A percentile compares a stretch with the other conserved stretches of the same genome.
These are phyloP conservation scores for Davidsoniella eucalypti DNA, from an alignment of 2,329 filamentous ascomycete genomes.

Conservation along the genomic window DNA sequence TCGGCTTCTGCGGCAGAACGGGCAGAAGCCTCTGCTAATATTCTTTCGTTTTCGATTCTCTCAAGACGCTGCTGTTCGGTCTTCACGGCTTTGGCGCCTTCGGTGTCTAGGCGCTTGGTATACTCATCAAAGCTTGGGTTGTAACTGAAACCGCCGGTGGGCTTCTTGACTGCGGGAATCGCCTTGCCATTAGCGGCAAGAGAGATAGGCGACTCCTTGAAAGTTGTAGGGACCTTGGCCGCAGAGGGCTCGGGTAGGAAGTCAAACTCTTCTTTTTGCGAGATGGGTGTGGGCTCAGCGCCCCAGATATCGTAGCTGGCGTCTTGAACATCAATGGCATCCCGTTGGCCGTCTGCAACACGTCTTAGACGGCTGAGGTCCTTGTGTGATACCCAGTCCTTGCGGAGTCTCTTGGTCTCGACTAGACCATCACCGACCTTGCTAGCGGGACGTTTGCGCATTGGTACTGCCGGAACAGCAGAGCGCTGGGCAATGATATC, in stretches of 20 bases:
- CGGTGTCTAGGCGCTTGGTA: conserved; percentile 54
- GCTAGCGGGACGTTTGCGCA: conserved; percentile 57
- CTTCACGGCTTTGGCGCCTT: conserved; percentile 64
- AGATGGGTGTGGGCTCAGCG: conserved; percentile 20
- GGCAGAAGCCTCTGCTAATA: conserved; percentile 50
- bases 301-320: conserved; percentile 70
- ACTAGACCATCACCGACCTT: conserved; percentile 59
- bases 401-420: conserved; percentile 57
- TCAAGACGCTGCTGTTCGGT: conserved; percentile 59
- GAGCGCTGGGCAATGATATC: conserved; percentile 82
- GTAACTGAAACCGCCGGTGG: conserved; percentile 74
- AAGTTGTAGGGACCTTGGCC: conserved; percentile 55
- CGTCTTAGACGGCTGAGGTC: conserved; percentile 64
- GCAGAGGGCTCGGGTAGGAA: conserved; percentile 52
- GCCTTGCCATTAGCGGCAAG: conserved; percentile 68
- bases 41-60: conserved; percentile 47
- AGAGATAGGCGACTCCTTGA: conserved; percentile 63
- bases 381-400: conserved; percentile 67
- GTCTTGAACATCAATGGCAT: conserved; percentile 38
- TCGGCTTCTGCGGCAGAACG: conserved; percentile 58
- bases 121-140: conserved; percentile 83
- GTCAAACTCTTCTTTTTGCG: conserved; percentile 29
- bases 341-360: conserved; percentile 58
- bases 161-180: conserved; percentile 62
- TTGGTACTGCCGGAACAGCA: conserved; percentile 59